Conservation (phyloP, 495 filamentous ascomycete genomes). For the Penicillium paxilli region DNA sequence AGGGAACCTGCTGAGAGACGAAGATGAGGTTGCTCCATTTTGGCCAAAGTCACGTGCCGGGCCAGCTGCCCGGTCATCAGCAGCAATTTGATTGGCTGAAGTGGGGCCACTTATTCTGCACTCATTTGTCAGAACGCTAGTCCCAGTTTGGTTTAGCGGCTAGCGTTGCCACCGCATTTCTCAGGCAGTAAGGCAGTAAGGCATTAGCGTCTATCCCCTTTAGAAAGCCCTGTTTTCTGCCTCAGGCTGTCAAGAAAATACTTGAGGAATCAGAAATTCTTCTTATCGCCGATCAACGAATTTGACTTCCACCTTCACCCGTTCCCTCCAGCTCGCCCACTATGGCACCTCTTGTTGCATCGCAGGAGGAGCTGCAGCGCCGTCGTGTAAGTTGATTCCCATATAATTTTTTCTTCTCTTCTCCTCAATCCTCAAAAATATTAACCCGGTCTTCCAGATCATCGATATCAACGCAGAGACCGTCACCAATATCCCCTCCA, state of each 20-base stretch:
- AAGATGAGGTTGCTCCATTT: constrained; percentile 43
- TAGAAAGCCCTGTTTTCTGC: constrained; percentile 1
- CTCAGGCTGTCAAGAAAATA: constrained; percentile 35
- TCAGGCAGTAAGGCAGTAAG: background rate
- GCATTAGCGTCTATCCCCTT: background rate
- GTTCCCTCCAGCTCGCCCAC: constrained; percentile 19
- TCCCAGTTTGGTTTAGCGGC: background rate
- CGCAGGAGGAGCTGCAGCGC: constrained; percentile 50
- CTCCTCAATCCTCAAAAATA: background rate
- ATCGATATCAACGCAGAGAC: constrained; percentile 86
- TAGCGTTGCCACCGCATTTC: too few species aligned
- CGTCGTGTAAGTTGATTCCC: constrained; percentile 46
- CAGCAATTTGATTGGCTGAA: constrained; percentile 39
- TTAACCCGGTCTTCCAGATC: constrained; percentile 52
- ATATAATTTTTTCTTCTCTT: background rate
- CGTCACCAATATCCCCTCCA: constrained; percentile 82
- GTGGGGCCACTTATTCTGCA: constrained; percentile 18
- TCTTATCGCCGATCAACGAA: constrained; percentile 39
- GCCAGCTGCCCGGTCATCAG: constrained; percentile 41
- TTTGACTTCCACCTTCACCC: constrained; percentile 24
- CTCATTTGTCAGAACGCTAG: background rate
- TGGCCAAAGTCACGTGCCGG: constrained; percentile 42
- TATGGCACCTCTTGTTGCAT: constrained; percentile 51
- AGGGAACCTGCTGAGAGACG: constrained; percentile 31
- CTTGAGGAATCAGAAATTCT: constrained; percentile 32